Evolutionary conservation across 2,329 filamentous ascomycete genomes (phyloP).

Genomic region (Sporothrix pallida): DNA sequence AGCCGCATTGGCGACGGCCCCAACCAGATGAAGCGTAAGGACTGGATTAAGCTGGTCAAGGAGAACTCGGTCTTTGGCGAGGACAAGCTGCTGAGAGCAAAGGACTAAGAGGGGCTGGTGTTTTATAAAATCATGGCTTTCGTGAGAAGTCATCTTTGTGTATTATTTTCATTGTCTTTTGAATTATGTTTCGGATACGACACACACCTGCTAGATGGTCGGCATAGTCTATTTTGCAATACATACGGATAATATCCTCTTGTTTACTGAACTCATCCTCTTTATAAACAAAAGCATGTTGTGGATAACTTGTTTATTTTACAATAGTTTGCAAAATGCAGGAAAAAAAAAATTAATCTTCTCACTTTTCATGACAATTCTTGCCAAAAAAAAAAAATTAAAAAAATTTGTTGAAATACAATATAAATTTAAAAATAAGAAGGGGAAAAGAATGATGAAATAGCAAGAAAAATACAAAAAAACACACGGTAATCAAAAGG

Average conservation of each 20-base stretch:
- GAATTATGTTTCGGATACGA: background rate
- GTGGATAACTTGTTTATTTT: too few species aligned
- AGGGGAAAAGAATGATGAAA: background rate
- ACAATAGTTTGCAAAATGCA: too few species aligned
- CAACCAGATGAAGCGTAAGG: slow-evolving; percentile 57
- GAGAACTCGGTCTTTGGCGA: slow-evolving; percentile 60
- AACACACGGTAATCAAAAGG: background rate
- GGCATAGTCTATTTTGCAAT: background rate
- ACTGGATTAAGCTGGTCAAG: slow-evolving; percentile 66
- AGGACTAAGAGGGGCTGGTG: slow-evolving; percentile 30
- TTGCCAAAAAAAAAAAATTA: background rate
- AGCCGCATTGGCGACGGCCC: slow-evolving; percentile 59
- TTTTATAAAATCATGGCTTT: background rate
- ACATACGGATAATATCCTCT: background rate
- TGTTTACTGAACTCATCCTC: background rate
- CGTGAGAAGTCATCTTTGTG: background rate
- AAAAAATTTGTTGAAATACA: too few species aligned
- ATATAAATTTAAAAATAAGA: too few species aligned
- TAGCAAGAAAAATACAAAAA: background rate
- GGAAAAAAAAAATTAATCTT: too few species aligned
- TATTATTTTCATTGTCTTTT: slow-evolving; percentile 13
- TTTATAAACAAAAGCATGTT: background rate
- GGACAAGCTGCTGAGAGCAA: slow-evolving; percentile 58
- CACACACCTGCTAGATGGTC: background rate
- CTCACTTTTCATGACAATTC: too few species aligned